Evolutionary conservation across 257 asterid genomes (phyloP), one percentile per base, ranked within the genome.

Genomic region (Fraxinus quadrangulata): DNA sequence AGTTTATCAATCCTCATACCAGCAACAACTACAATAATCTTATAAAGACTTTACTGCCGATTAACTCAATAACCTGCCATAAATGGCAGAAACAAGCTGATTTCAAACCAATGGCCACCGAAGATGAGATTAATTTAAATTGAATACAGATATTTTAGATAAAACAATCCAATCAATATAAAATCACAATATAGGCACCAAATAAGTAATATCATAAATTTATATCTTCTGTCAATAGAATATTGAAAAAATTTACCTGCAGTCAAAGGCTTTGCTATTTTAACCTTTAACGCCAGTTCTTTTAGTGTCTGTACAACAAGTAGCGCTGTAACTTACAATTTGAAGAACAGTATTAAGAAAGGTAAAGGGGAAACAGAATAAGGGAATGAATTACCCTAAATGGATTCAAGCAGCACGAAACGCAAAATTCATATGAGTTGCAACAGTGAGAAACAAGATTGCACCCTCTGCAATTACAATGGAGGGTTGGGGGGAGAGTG

Each of bases 371-470:
- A 49, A 59, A 65, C 56, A 31, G 19, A 67, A 24, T n/a, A 36
- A 59, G 19, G 23, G 75, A 82, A 42, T 36, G 66, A 71, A 72
- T 82, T 89, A 94, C 98, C 93, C 74, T 86, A 74, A 80, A 77
- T 4, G 98, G 98, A 87, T 89, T 85, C 83, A 92, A 88, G 89
- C 99, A 95, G 88, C 99, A 95, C n/a, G 99, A 85, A 83, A 95
- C 99, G 82, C 99, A 95, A 84, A 77, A 90, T 84, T 92, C 99
- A 34, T 95, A 95, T 13, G 97, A 85, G 82, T 90, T 89, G 90
- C 99, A 94, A 80, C 99, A 94, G 56, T 87, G 92, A 76, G 93
- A 91, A 63, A 78, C 81, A 26, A 87, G 88, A 85, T 90, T 94
- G 90, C 99, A 95, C 47, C 96, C 98, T 10, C 98, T 94, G 92